Percentiles rank a stretch among this genome's conserved stretches.
Evolutionary conservation across 1,139 yeast genomes (phyloP).

Genomic region (Scheffersomyces parashehatae): DNA sequence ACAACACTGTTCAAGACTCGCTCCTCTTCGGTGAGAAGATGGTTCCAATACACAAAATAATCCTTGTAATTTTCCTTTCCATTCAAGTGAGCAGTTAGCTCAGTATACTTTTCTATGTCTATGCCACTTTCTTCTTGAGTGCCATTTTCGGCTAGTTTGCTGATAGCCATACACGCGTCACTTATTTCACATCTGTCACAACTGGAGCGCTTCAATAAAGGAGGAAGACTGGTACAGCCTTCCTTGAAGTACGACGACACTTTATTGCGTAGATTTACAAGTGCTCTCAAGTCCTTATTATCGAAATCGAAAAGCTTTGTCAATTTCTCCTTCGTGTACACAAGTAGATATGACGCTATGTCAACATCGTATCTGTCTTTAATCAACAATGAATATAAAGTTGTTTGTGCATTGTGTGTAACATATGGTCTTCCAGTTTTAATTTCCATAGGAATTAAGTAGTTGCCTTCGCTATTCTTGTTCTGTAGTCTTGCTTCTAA

Average conservation of each 20-base stretch:
- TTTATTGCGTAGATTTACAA: conserved; percentile 69
- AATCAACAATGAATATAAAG: conserved; percentile 77
- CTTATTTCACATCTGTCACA: conserved; percentile 72
- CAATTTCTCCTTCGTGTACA: conserved; percentile 66
- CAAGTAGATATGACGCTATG: conserved; percentile 64
- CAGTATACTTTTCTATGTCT: conserved; percentile 42
- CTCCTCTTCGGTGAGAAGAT: conserved; percentile 74
- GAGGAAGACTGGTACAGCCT: conserved; percentile 57
- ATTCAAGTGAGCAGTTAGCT: conserved; percentile 52
- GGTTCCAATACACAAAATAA: conserved; percentile 75
- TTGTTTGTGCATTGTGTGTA: conserved; percentile 83
- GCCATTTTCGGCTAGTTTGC: conserved; percentile 62
- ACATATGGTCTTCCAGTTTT: conserved; percentile 76
- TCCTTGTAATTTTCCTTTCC: conserved; percentile 36
- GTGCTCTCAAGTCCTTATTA: conserved; percentile 56
- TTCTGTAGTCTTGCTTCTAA: conserved; percentile 54
- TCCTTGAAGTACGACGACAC: conserved; percentile 61
- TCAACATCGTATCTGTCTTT: conserved; percentile 77
- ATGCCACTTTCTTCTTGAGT: conserved; percentile 50
- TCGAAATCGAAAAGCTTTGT: conserved; percentile 59
- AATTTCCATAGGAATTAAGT: conserved; percentile 78
- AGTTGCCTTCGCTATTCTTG: conserved; percentile 30
- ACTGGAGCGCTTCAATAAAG: conserved; percentile 49
- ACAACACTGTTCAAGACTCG: conserved; percentile 52
- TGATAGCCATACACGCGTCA: conserved; percentile 67